These are phyloP conservation scores for Garcia nutans DNA, from an alignment of 345 rosid species.

Conservation along the genomic window DNA sequence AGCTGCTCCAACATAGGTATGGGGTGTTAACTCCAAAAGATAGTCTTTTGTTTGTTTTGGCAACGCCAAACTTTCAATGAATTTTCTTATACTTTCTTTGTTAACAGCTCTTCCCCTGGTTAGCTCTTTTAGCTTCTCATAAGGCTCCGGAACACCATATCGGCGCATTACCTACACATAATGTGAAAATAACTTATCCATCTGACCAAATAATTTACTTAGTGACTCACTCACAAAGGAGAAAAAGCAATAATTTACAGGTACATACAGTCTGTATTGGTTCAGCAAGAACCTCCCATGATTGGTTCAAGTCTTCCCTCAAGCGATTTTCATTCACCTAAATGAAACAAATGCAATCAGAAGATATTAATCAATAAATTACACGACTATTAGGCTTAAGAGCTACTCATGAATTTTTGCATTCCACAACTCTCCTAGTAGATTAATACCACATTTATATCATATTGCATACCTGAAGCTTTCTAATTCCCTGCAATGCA, in stretches of 20 bases:
- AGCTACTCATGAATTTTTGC: neutral
- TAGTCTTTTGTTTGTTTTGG: slow-evolving; percentile 63
- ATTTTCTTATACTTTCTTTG: slow-evolving; percentile 65
- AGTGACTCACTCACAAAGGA: neutral
- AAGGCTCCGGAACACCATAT: slow-evolving; percentile 88
- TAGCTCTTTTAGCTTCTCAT: slow-evolving; percentile 87
- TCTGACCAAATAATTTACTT: neutral
- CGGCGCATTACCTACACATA: slow-evolving; percentile 78
- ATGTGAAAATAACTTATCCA: neutral
- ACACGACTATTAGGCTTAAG: neutral
- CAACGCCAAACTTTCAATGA: slow-evolving; percentile 62
- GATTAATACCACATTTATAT: slow-evolving; percentile 1
- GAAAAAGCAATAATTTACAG: slow-evolving; percentile 11
- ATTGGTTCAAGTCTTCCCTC: slow-evolving; percentile 71
- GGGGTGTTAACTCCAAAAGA: slow-evolving; percentile 72
- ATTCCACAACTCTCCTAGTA: slow-evolving; percentile 6
- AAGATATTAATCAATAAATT: neutral
- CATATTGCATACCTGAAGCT: slow-evolving; percentile 68
- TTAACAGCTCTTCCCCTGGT: slow-evolving; percentile 88
- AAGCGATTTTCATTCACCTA: slow-evolving; percentile 81
- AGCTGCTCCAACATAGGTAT: slow-evolving; percentile 77
- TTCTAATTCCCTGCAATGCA: slow-evolving; percentile 73
- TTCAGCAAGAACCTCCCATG: slow-evolving; percentile 98
- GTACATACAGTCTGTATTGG: slow-evolving; percentile 81
- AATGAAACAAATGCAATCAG: slow-evolving; percentile 10